Percentiles rank a stretch among this genome's conserved stretches.
phyloP scores from a whole-genome alignment of 75 land plant species.

The Pinus albicaulis region DNA sequence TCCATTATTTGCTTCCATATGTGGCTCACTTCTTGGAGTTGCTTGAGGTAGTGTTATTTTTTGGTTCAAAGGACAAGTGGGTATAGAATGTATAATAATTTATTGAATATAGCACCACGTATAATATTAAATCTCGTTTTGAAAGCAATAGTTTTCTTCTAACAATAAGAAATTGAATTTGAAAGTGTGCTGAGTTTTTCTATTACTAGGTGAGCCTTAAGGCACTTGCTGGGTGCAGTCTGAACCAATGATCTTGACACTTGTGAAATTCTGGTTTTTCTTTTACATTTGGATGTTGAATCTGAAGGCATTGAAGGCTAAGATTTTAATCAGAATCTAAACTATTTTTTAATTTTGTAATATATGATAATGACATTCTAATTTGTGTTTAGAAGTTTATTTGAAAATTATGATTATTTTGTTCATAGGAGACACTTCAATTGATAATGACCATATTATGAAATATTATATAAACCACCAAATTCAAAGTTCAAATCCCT shows the following conservation, averaged over 20 bases:
- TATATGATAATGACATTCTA: background rate
- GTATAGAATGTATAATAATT: constrained; percentile 10
- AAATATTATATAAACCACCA: too few relatives aligned
- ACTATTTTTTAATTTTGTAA: background rate
- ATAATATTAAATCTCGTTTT: constrained; percentile 4
- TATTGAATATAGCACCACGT: constrained; percentile 3
- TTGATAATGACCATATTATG: too few relatives aligned
- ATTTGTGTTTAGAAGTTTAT: background rate
- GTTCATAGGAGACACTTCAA: too few relatives aligned
- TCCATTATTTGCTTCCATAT: background rate
- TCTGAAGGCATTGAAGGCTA: background rate
- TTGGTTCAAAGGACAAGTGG: constrained; percentile 8
- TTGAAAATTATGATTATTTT: background rate
- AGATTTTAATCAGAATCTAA: too few relatives aligned
- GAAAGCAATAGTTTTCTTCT: constrained; percentile 3
- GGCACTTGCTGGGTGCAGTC: background rate
- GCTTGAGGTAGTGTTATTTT: constrained; percentile 1
- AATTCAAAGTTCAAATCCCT: too few relatives aligned
- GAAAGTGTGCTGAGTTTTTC: constrained; percentile 3
- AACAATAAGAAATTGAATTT: constrained; percentile 9
- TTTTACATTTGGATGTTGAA: background rate
- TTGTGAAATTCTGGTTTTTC: background rate
- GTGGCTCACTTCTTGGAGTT: background rate
- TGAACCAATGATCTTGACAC: background rate
- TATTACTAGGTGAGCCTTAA: background rate